phyloP scores from a whole-genome alignment of 345 rosid genomes.

The Eucalyptus marginata region DNA sequence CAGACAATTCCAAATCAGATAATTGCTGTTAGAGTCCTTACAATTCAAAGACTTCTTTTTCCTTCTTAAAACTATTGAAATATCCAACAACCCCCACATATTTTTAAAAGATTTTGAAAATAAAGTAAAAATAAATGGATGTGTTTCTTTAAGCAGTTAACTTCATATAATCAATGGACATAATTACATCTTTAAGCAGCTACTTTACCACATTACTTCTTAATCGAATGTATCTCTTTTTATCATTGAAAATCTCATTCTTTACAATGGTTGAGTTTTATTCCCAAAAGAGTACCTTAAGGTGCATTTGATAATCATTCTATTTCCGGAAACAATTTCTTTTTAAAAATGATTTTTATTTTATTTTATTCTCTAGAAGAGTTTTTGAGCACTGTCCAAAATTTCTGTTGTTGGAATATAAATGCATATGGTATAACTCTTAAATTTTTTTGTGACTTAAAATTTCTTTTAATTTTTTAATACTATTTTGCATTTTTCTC shows the following conservation, averaged over 20 bases:
- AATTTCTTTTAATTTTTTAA: too few relatives aligned
- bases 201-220: not conserved
- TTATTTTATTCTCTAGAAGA: too few relatives aligned
- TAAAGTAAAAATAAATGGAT: too few relatives aligned
- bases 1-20: too few relatives aligned
- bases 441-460: too few relatives aligned
- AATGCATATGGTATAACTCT: rapidly evolving
- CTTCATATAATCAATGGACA: not conserved
- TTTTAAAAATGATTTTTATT: rapidly evolving
- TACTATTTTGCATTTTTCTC: too few relatives aligned
- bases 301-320: rapidly evolving
- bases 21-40: not conserved
- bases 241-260: not conserved
- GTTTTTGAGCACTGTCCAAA: too few relatives aligned
- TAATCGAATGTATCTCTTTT: not conserved
- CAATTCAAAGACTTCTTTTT: not conserved
- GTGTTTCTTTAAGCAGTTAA: not conserved
- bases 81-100: not conserved
- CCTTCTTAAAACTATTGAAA: not conserved
- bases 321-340: too few relatives aligned
- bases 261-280: too few relatives aligned
- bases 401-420: too few relatives aligned
- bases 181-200: not conserved
- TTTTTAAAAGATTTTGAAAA: not conserved
- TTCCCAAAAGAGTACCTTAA: too few relatives aligned